phyloP scores from a whole-genome alignment of 176 grass and related monocot genomes.

The Themeda triandra region DNA sequence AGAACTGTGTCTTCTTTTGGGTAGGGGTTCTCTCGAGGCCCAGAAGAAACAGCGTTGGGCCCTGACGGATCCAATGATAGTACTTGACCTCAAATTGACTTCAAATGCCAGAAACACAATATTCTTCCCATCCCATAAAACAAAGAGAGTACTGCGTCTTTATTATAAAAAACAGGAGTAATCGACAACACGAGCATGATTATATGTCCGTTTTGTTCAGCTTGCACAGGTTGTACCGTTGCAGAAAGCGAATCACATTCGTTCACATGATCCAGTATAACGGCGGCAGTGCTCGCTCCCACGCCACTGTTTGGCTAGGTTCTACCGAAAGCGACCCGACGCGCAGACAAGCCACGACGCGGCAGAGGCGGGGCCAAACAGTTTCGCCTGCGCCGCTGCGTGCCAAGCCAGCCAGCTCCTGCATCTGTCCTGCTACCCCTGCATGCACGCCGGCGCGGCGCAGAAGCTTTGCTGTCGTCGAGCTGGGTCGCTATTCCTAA shows the following conservation, averaged over 20 bases:
- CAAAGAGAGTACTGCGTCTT: no score
- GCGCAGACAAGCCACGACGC: background rate
- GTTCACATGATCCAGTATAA: background rate
- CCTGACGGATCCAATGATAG: background rate
- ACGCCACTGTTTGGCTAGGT: background rate
- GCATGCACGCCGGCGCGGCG: background rate
- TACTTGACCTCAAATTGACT: background rate
- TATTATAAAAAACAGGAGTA: background rate
- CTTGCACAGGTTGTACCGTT: background rate
- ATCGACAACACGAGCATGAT: background rate
- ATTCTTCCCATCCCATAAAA: background rate
- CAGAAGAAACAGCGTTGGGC: background rate
- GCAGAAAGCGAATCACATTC: background rate
- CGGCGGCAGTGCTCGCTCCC: background rate
- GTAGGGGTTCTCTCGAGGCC: background rate
- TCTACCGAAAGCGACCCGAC: slow-evolving; percentile 10
- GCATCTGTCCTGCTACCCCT: background rate
- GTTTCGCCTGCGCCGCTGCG: background rate
- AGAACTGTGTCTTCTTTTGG: no score
- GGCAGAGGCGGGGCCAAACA: background rate
- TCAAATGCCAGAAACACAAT: background rate
- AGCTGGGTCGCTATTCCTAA: no score
- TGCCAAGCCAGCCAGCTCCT: background rate
- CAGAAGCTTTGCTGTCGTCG: background rate
- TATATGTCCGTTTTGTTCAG: background rate